Conservation (phyloP, 495 filamentous ascomycete genomes). For the Xylaria intraflava region DNA sequence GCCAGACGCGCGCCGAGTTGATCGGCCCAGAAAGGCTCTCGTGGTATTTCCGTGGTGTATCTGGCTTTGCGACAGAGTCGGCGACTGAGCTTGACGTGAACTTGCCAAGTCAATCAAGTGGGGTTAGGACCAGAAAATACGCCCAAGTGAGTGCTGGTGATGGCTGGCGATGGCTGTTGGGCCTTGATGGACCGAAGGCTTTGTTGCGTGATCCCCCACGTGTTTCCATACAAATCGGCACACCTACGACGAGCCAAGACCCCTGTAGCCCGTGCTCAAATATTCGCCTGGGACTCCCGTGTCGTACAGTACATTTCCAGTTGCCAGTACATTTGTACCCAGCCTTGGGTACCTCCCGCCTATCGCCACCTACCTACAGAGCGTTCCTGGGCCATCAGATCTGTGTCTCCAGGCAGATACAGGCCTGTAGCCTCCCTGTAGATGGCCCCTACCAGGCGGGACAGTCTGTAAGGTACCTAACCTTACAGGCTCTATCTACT, state of each 20-base stretch:
- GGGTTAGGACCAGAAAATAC: slow-evolving; percentile 9
- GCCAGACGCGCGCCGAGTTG: too few species aligned
- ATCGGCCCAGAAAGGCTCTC: too few species aligned
- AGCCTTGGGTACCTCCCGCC: too few species aligned
- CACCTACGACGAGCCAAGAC: slow-evolving; percentile 1
- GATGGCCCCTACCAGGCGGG: too few species aligned
- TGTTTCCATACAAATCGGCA: slow-evolving; percentile 7
- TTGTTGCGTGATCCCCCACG: slow-evolving; percentile 4
- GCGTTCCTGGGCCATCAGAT: too few species aligned
- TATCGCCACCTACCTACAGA: too few species aligned
- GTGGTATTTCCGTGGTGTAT: too few species aligned
- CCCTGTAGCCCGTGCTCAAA: slow-evolving; percentile 21
- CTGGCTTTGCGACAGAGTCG: background rate
- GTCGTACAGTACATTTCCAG: background rate
- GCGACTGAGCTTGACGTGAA: slow-evolving; percentile 3
- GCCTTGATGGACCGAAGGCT: background rate
- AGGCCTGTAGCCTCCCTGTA: too few species aligned
- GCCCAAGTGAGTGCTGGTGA: background rate
- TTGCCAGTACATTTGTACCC: too few species aligned
- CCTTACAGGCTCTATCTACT: too few species aligned
- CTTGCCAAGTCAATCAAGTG: slow-evolving; percentile 7
- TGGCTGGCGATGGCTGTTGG: slow-evolving; percentile 1
- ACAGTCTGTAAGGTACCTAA: too few species aligned
- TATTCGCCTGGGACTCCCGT: slow-evolving; percentile 16
- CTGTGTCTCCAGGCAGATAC: too few species aligned